These are phyloP conservation scores for Umbelopsis sp. DNA, from an alignment of 192 early-diverging fungal genomes.

Conservation along the genomic window DNA sequence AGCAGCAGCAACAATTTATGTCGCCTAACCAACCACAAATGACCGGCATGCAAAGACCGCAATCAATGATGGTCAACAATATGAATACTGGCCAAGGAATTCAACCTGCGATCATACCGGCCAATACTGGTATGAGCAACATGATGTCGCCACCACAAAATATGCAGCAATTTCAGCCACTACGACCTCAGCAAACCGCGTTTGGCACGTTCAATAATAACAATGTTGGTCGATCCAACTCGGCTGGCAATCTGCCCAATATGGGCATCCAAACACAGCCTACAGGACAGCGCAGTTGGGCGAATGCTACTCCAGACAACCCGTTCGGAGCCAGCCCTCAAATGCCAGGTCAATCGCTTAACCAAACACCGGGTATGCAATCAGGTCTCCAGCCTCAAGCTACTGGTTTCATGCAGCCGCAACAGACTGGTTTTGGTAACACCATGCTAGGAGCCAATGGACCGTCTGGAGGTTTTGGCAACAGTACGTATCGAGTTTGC, in stretches of 20 bases:
- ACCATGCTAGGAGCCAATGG: background rate
- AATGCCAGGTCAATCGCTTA: background rate
- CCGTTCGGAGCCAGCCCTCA: conserved; percentile 30
- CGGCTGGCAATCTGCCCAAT: background rate
- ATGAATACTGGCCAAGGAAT: background rate
- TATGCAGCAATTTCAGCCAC: conserved; percentile 31
- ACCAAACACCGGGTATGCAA: conserved; percentile 10
- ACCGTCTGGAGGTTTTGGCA: background rate
- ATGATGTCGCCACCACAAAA: conserved; percentile 26
- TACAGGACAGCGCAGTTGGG: conserved; percentile 24
- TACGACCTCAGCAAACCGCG: conserved; percentile 15
- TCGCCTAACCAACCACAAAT: background rate
- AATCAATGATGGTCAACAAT: background rate
- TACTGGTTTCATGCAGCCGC: conserved; percentile 22
- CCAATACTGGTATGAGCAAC: background rate
- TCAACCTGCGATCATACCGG: background rate
- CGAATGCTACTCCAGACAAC: conserved; percentile 41
- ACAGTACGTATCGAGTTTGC: conserved; percentile 3
- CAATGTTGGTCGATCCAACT: background rate
- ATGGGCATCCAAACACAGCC: conserved; percentile 14
- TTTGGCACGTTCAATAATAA: conserved; percentile 16
- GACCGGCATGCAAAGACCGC: conserved; percentile 6
- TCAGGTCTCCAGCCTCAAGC: conserved; percentile 8
- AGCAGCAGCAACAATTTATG: conserved; percentile 12
- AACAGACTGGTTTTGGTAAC: conserved; percentile 17